Percentiles rank a stretch among this genome's conserved stretches.
Evolutionary conservation across 2,329 filamentous ascomycete species (phyloP).

Genomic region (Xylaria polymorpha): DNA sequence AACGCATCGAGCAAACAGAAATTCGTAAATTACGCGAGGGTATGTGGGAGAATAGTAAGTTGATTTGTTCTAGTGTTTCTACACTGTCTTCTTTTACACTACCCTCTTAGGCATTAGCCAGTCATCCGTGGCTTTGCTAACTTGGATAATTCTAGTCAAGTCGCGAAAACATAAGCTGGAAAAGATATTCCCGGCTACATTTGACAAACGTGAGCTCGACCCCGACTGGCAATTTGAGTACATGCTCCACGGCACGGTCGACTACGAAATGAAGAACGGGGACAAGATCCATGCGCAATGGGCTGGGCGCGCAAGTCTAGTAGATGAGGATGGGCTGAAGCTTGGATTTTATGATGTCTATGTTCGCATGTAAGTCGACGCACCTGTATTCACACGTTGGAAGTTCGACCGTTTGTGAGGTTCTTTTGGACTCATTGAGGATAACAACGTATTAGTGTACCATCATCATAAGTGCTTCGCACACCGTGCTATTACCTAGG

Average conservation of each 20-base stretch:
- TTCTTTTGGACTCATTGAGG: neutral
- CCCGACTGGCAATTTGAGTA: constrained; percentile 48
- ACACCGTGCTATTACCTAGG: neutral
- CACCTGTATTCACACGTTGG: neutral
- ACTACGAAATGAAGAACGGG: constrained; percentile 41
- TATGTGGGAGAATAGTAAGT: constrained; percentile 48
- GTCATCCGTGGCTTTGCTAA: constrained; percentile 1
- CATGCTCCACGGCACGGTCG: constrained; percentile 49
- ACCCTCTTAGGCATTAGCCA: neutral
- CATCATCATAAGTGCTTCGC: neutral
- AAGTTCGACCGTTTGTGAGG: neutral
- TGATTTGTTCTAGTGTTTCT: neutral
- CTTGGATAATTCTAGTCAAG: constrained; percentile 47
- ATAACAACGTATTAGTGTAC: constrained; percentile 1
- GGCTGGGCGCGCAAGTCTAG: constrained; percentile 49
- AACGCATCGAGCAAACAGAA: constrained; percentile 47
- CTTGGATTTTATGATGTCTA: constrained; percentile 52
- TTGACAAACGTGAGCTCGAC: constrained; percentile 36
- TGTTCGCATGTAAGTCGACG: constrained; percentile 43
- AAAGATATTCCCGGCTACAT: constrained; percentile 57
- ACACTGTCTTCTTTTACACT: neutral
- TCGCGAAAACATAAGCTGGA: constrained; percentile 56
- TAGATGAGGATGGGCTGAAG: constrained; percentile 42
- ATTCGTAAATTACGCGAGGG: constrained; percentile 54
- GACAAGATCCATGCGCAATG: constrained; percentile 44